A percentile compares a stretch with the other conserved stretches of the same genome.
Conservation (phyloP, 2,329 filamentous ascomycete genomes). For the Monosporascus ibericus region DNA sequence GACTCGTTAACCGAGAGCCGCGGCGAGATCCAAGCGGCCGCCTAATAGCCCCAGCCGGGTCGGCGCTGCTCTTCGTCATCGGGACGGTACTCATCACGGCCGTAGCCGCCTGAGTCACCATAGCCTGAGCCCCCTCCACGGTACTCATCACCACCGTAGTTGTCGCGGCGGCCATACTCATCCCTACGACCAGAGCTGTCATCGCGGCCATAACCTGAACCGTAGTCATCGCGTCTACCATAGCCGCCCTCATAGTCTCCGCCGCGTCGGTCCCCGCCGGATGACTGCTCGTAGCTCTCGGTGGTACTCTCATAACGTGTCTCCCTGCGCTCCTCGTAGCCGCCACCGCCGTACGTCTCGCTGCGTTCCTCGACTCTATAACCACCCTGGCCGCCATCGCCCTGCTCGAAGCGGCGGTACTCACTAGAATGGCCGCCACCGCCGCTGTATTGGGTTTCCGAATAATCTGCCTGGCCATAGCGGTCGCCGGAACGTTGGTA, state of each 20-base stretch:
- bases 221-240: constrained; percentile 17
- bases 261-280: constrained; percentile 17
- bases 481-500: constrained; percentile 51
- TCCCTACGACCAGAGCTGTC: constrained; percentile 19
- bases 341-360: constrained; percentile 48
- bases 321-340: constrained; percentile 55
- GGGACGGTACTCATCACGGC: constrained; percentile 13
- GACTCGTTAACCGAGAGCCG: not conserved
- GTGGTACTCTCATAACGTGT: constrained; percentile 37
- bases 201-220: constrained; percentile 20
- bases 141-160: constrained; percentile 11
- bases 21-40: too few relatives aligned
- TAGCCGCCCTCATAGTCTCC: constrained; percentile 10
- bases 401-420: constrained; percentile 57
- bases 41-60: not conserved
- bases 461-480: constrained; percentile 56
- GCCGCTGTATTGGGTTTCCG: constrained; percentile 50
- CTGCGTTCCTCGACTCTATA: constrained; percentile 55
- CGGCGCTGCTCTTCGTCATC: constrained; percentile 5
- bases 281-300: constrained; percentile 21
- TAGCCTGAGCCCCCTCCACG: constrained; percentile 11
- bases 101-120: constrained; percentile 10
- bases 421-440: constrained; percentile 55
- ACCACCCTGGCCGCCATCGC: constrained; percentile 34
- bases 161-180: constrained; percentile 4